Evolutionary conservation across 202 grass and related monocot species (phyloP).

Genomic region (Carex sylvatica): DNA sequence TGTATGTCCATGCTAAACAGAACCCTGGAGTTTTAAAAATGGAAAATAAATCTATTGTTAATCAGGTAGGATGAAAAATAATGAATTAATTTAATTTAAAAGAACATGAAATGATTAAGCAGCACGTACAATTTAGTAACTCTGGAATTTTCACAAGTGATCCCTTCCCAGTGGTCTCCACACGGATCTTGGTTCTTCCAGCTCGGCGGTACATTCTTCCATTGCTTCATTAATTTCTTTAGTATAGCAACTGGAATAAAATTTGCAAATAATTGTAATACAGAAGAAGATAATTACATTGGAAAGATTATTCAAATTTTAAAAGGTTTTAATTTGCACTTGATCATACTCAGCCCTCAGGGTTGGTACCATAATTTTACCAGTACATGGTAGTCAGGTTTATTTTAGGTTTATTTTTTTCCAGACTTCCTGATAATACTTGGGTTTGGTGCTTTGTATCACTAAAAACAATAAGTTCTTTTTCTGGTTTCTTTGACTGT

Average conservation of each 20-base stretch:
- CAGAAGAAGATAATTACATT: not conserved
- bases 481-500: not conserved
- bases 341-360: not conserved
- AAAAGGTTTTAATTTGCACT: not conserved
- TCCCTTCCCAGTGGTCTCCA: conserved; percentile 47
- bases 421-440: not conserved
- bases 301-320: not conserved
- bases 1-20: conserved; percentile 47
- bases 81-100: not conserved
- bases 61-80: not conserved
- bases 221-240: conserved; percentile 46
- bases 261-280: not conserved
- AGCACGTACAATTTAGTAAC: conserved; percentile 58
- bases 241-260: conserved; percentile 43
- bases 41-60: not conserved
- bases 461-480: not conserved
- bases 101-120: not conserved
- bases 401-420: not conserved
- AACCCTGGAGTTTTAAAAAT: conserved; percentile 19
- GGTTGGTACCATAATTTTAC: not conserved
- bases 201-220: conserved; percentile 44
- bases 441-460: not conserved
- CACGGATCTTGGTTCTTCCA: conserved; percentile 68
- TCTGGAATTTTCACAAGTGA: conserved; percentile 42
- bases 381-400: not conserved